Percentiles rank a stretch among this genome's conserved stretches.
Evolutionary conservation across 192 early-diverging fungal genomes (phyloP).

Genomic region (Oehlia diaphana): DNA sequence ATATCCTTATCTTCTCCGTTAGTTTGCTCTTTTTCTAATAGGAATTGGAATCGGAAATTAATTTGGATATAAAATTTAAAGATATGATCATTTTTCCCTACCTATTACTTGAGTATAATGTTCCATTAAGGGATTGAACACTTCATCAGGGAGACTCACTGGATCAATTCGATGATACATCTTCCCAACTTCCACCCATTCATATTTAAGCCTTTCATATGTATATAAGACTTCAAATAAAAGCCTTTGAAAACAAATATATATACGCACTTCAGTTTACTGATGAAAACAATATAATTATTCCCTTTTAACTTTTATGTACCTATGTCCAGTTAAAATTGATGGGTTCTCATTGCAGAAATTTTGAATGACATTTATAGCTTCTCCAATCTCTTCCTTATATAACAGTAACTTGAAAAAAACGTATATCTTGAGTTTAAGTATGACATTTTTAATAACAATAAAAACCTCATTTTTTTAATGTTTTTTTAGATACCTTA

Average conservation of each 20-base stretch:
- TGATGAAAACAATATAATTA: neutral
- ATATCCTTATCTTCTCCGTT: neutral
- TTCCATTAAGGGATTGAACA: conserved; percentile 3
- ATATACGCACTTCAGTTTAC: neutral
- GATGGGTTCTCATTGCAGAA: conserved; percentile 2
- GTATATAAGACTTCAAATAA: conserved; percentile 10
- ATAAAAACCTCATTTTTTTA: neutral
- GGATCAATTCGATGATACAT: conserved; percentile 25
- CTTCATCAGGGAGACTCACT: neutral
- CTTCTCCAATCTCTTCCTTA: neutral
- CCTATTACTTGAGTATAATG: conserved; percentile 12
- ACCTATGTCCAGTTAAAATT: conserved; percentile 2
- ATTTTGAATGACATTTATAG: neutral
- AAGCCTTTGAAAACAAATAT: conserved; percentile 2
- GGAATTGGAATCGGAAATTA: neutral
- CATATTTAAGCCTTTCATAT: neutral
- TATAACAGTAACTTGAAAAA: neutral
- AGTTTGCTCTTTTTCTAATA: neutral
- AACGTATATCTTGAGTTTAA: neutral
- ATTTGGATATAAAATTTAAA: neutral
- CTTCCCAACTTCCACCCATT: conserved; percentile 19
- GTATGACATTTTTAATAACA: neutral
- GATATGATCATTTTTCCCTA: neutral
- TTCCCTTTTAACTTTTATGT: neutral
- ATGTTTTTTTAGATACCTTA: neutral